phyloP scores from a whole-genome alignment of 1,284 basidiomycete species.

The Kalmanozyma brasiliensis region DNA sequence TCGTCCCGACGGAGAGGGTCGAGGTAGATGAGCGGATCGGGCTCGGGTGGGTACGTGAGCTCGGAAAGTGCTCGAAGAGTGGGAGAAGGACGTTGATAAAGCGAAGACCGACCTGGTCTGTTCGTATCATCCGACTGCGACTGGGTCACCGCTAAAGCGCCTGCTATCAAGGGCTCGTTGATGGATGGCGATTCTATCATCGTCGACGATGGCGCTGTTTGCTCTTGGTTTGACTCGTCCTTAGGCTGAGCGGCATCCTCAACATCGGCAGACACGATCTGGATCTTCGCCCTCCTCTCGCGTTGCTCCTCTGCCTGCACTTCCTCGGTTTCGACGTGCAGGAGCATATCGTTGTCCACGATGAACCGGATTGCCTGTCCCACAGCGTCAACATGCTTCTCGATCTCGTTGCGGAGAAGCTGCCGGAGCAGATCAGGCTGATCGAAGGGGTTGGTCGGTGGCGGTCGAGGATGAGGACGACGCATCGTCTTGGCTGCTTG shows the following conservation, averaged over 20 bases:
- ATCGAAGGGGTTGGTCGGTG: constrained; percentile 62
- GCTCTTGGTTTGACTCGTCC: neutral
- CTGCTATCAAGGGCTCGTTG: constrained; percentile 19
- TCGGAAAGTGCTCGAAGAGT: constrained; percentile 49
- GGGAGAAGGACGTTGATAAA: constrained; percentile 51
- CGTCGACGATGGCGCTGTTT: neutral
- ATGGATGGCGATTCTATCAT: constrained; percentile 8
- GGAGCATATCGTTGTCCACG: constrained; percentile 89
- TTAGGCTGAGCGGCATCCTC: neutral
- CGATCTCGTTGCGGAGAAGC: constrained; percentile 88
- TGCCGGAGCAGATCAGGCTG: constrained; percentile 61
- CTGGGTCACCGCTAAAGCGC: constrained; percentile 25
- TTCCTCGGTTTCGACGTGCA: constrained; percentile 81
- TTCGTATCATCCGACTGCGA: neutral
- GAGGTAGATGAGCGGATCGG: constrained; percentile 64
- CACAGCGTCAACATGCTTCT: constrained; percentile 87
- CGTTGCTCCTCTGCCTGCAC: constrained; percentile 79
- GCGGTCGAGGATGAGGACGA: constrained; percentile 51
- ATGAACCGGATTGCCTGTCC: constrained; percentile 93
- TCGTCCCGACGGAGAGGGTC: constrained; percentile 65
- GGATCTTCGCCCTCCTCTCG: constrained; percentile 44
- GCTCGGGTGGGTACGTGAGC: constrained; percentile 62
- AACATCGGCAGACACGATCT: constrained; percentile 11
- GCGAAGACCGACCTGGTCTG: constrained; percentile 7
- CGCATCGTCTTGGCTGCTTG: constrained; percentile 8